Evolutionary conservation across 2,329 filamentous ascomycete species (phyloP).

Genomic region (Incumbomyces lentus): DNA sequence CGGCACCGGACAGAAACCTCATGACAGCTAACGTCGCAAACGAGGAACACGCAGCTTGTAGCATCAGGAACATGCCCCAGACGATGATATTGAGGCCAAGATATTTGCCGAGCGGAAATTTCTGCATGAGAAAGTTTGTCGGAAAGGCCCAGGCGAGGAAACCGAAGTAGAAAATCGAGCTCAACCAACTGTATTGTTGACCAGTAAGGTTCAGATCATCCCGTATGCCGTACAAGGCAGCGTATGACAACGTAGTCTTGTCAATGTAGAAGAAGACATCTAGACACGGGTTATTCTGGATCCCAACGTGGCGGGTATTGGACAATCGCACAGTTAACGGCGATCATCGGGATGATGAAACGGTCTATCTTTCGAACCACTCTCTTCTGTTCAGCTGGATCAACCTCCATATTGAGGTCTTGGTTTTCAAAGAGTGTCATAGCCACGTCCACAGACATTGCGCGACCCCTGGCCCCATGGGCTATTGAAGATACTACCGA

Average conservation of each 20-base stretch:
- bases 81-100: constrained; percentile 47
- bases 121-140: constrained; percentile 22
- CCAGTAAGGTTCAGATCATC: constrained; percentile 42
- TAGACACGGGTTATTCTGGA: not conserved
- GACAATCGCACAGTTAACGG: constrained; percentile 33
- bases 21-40: constrained; percentile 47
- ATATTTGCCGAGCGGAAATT: constrained; percentile 38
- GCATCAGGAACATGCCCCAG: constrained; percentile 41
- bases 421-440: constrained; percentile 41
- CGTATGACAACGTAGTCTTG: constrained; percentile 35
- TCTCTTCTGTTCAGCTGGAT: constrained; percentile 37
- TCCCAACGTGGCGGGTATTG: no score
- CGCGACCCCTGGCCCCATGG: not conserved
- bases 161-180: constrained; percentile 40
- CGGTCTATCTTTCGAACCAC: constrained; percentile 48
- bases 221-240: constrained; percentile 54
- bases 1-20: constrained; percentile 46
- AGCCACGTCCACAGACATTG: constrained; percentile 32
- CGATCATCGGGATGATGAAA: constrained; percentile 48
- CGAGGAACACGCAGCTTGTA: constrained; percentile 44
- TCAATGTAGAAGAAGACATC: constrained; percentile 43
- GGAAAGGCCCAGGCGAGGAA: constrained; percentile 26
- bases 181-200: constrained; percentile 36
- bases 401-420: constrained; percentile 37
- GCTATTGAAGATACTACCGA: not conserved